Evolutionary conservation across 2,329 filamentous ascomycete genomes (phyloP), one percentile per base, ranked within the genome.

Genomic region (Venturia aucupariae): DNA sequence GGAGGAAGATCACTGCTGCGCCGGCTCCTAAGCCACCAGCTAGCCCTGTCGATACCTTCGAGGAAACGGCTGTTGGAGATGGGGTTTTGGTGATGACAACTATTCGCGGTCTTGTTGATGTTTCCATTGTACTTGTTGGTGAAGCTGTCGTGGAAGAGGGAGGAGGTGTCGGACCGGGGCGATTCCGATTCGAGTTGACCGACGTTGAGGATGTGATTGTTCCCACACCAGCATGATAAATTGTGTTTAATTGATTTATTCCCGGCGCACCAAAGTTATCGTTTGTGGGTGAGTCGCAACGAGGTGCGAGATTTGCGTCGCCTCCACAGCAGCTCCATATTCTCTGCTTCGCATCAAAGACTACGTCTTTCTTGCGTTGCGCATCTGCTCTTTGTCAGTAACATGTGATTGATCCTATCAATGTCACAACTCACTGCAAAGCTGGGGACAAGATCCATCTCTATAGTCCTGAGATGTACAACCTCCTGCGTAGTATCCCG

Each of bases 321-420:
- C 51, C 51, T n/a, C 51, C 51, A 55, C 51, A 55, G 13, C 51
- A 55, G 22, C 51, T 55, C 51, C 51, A 55, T 55, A 55, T 35
- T 15, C 30, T 35, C 19, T 55, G 27, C 19, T n/a, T 55, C 15
- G 27, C 4, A 32, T 30, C 51, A 17, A 32, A 55, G 7, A 55
- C 51, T 19, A 55, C 51, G 51, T 55, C 51, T 35, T 55, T 55
- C 6, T 35, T 30, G 24, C 51, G 27, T 35, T 55, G 51, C 27
- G 51, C 2, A 55, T 55, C 51, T 55, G 51, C 7, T 10, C 19
- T 7, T n/a, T 11, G 51, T 55, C 17, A 55, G 19, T 17, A 11
- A 19, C 6, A n/a, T 24, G 10, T 2, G 15, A 4, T 4, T 46
- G 42, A n/a, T 46, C 17, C 42, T 46, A 19, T 19, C 4, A 46